Evolutionary conservation across 345 rosid genomes (phyloP).

Genomic region (Sonneratia alba): DNA sequence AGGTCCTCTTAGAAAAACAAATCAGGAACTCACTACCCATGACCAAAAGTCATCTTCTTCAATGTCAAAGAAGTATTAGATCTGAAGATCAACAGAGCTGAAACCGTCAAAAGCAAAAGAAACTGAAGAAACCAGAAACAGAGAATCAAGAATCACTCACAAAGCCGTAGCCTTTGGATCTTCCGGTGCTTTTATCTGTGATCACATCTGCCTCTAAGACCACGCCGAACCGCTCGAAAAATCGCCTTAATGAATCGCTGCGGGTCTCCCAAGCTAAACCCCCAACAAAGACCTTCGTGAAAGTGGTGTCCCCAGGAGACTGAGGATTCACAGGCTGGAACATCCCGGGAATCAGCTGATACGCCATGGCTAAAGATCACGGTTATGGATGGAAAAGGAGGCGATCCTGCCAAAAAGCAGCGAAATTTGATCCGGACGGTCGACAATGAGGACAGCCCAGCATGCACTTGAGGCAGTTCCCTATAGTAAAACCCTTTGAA

Average conservation of each 20-base stretch:
- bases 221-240: constrained; percentile 81
- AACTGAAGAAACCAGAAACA: neutral
- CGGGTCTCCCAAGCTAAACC: constrained; percentile 96
- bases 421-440: neutral
- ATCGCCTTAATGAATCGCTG: constrained; percentile 70
- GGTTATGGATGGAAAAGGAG: neutral
- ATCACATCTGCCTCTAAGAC: constrained; percentile 95
- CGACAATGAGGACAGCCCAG: neutral
- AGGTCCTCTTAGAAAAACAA: neutral
- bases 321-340: constrained; percentile 57
- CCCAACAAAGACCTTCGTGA: constrained; percentile 79
- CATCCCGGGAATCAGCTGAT: constrained; percentile 41
- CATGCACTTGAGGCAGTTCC: neutral
- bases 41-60: neutral
- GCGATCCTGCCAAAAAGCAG: neutral
- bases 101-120: neutral
- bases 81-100: neutral
- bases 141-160: constrained; percentile 42
- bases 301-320: constrained; percentile 84
- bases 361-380: constrained; percentile 30
- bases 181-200: constrained; percentile 83
- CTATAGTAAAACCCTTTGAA: neutral
- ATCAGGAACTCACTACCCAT: neutral
- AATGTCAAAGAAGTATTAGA: neutral
- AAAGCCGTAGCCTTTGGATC: constrained; percentile 98